phyloP scores from a whole-genome alignment of 2,329 filamentous ascomycete genomes.

The Microcera coccophila region DNA sequence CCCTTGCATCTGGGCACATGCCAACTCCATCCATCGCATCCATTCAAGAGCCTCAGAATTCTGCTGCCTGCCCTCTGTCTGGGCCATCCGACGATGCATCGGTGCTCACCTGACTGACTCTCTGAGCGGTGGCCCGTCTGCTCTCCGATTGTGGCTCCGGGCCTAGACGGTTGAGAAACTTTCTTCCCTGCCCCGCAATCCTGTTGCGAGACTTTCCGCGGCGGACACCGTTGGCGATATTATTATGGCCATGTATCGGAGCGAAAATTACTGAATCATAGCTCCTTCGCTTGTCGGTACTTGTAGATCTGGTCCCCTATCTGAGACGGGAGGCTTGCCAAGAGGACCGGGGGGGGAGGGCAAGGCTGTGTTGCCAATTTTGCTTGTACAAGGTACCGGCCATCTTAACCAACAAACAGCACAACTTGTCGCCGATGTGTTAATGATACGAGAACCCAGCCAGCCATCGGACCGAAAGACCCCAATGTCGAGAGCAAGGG shows the following conservation, averaged over 20 bases:
- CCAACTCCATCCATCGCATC: conserved; percentile 4
- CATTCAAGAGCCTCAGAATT: conserved; percentile 27
- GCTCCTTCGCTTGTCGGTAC: background rate
- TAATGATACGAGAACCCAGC: background rate
- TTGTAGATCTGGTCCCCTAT: background rate
- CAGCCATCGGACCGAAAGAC: conserved; percentile 15
- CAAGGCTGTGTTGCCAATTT: background rate
- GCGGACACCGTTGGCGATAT: background rate
- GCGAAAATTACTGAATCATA: background rate
- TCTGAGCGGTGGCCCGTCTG: no score
- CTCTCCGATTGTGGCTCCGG: conserved; percentile 4
- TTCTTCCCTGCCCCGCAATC: background rate
- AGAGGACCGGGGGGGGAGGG: background rate
- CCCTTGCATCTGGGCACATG: conserved; percentile 4
- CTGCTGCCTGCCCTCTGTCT: conserved; percentile 26
- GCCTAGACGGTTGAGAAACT: no score
- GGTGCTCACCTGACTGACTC: conserved; percentile 1
- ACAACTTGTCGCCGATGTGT: no score
- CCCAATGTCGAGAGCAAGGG: conserved; percentile 15
- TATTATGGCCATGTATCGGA: background rate
- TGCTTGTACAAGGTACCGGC: background rate
- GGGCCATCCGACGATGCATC: background rate
- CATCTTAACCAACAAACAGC: conserved; percentile 9
- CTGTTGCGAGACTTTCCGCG: background rate
- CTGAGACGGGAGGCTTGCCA: background rate